Base-by-base conservation (phyloP, 208 protist species). In the Naegleria lovaniensis region DNA sequence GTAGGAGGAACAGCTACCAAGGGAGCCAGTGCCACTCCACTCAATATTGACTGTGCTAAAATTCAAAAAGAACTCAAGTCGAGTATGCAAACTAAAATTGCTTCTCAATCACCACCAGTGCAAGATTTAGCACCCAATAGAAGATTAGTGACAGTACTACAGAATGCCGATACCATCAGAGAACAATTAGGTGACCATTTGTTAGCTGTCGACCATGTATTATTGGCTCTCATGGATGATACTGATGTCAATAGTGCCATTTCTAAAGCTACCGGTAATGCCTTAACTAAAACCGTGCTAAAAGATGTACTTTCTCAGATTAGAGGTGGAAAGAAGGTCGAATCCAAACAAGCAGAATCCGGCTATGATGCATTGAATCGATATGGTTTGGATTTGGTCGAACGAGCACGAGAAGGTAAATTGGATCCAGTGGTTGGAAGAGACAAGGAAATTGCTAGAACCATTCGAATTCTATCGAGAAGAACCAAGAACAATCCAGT, bases 401-500 rank as follows among this genome's bases (percentile, higher is more conserved):
- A 97, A 86, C 94, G 96, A 91, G 98, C 98, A 16, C 90, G 92
- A 86, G 91, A 96, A 75, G 98, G 98, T 39, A 97, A 97, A 88
- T 95, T 99, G 9, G 98, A 99, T 93, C 98, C 98, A 29, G 99
- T 99, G 89, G 98, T 99, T 90, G 98, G 98, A n/a, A 95, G 99
- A 75, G 98, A 99, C 93, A 98, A 99, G 67, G 98, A 99, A 90
- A 99, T 99, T 90, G 95, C 98, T 13, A 94, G 99, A 55, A 96
- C 98, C 11, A 99, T 99, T 90, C 96, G 98, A 93, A 96, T 99
- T 15, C 93, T 99, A 38, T 96, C 95, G 59, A 95, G 98, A 36
- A 96, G 99, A 90, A 99, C 98, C 33, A 99, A 99, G 95, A 99
- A 99, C 97, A 99, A 99, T 93, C 99, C 99, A 38, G 97, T 99